These are phyloP conservation scores for Monilinia polystroma DNA, from an alignment of 2,329 filamentous ascomycete species.

Conservation along the genomic window DNA sequence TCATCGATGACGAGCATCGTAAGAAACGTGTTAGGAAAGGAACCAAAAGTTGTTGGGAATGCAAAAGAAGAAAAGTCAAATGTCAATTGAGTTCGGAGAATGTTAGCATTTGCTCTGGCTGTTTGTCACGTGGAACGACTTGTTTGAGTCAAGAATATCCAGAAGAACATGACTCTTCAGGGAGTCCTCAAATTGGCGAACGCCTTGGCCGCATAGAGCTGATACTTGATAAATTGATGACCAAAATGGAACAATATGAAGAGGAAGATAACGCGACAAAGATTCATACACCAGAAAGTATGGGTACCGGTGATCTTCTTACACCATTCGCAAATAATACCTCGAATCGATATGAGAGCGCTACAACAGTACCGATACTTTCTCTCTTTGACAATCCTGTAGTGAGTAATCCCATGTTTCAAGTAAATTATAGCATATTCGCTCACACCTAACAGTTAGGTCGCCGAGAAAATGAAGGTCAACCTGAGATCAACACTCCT, in stretches of 20 bases:
- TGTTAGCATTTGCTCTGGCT: conserved; percentile 47
- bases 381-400: conserved; percentile 38
- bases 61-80: conserved; percentile 52
- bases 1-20: conserved; percentile 32
- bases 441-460: conserved; percentile 31
- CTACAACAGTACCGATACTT: conserved; percentile 33
- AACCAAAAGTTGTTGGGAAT: conserved; percentile 59
- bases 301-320: conserved; percentile 34
- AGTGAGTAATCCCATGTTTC: conserved; percentile 27
- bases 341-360: conserved; percentile 26
- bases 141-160: conserved; percentile 40
- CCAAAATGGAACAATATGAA: conserved; percentile 37
- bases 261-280: conserved; percentile 35
- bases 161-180: conserved; percentile 36
- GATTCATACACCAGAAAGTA: conserved; percentile 36
- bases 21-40: conserved; percentile 46
- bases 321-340: conserved; percentile 29
- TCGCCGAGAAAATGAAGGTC: conserved; percentile 28
- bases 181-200: conserved; percentile 35
- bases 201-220: conserved; percentile 38
- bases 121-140: conserved; percentile 44
- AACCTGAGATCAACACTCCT: conserved; percentile 32
- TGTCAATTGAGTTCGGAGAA: conserved; percentile 47
- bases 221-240: conserved; percentile 36
- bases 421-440: not conserved